A percentile compares a stretch with the other conserved stretches of the same genome.
Evolutionary conservation across 164 flowering plant species (phyloP).

Genomic region (Paratinospora sagittata): DNA sequence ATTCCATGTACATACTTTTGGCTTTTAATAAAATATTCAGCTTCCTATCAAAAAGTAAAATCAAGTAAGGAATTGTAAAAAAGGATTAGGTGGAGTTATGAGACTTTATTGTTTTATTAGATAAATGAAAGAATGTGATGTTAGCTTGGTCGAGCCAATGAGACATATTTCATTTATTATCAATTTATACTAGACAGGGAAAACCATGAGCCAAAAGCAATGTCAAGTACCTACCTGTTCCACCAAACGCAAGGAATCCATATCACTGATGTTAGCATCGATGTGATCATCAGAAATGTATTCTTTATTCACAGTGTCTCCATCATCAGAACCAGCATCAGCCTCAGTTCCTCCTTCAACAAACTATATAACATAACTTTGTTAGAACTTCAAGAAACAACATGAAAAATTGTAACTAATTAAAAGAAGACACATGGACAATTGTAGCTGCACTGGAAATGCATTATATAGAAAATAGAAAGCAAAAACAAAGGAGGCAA

Average conservation of each 20-base stretch:
- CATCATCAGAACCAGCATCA: constrained; percentile 17
- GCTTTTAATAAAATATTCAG: no score
- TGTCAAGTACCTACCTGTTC: constrained; percentile 14
- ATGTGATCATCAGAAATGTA: constrained; percentile 8
- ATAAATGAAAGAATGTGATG: no score
- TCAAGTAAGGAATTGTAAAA: no score
- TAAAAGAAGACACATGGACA: neutral
- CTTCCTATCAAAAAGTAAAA: no score
- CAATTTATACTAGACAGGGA: neutral
- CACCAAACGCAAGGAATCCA: constrained; percentile 21
- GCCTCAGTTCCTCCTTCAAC: constrained; percentile 12
- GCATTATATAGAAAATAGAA: neutral
- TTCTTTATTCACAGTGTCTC: constrained; percentile 8
- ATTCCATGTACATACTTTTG: no score
- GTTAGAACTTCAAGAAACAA: constrained; percentile 3
- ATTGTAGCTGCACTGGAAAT: neutral
- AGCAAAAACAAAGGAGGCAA: neutral
- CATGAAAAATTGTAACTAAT: neutral
- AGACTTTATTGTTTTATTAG: no score
- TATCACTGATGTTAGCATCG: constrained; percentile 7
- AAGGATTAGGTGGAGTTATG: no score
- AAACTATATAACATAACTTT: constrained; percentile 16
- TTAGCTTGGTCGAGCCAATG: no score
- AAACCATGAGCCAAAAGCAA: neutral
- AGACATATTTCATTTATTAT: neutral